Percentiles rank a stretch among this genome's conserved stretches.
phyloP scores from a whole-genome alignment of 805 yeast genomes.

The Saccharomycopsis sp. region DNA sequence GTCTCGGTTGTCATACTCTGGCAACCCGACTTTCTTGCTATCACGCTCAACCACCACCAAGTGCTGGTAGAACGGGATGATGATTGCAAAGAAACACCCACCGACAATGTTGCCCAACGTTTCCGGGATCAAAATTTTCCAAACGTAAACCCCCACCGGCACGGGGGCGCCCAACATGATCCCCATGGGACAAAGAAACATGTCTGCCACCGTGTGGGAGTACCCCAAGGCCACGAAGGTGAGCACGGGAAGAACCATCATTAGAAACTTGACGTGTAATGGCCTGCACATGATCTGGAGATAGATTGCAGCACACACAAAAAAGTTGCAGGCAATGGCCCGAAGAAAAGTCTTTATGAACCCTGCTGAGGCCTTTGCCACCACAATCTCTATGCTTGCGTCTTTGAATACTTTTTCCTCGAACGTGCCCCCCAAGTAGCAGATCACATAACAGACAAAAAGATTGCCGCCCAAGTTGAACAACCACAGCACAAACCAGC shows the following conservation, averaged over 20 bases:
- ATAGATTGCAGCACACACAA: slow-evolving; percentile 66
- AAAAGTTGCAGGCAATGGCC: slow-evolving; percentile 70
- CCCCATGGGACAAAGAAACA: slow-evolving; percentile 60
- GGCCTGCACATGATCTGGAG: slow-evolving; percentile 75
- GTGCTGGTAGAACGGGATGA: slow-evolving; percentile 67
- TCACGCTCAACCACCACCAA: slow-evolving; percentile 65
- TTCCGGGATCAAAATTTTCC: slow-evolving; percentile 68
- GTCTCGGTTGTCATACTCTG: slow-evolving; percentile 61
- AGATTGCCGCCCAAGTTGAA: slow-evolving; percentile 56
- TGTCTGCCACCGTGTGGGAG: slow-evolving; percentile 77
- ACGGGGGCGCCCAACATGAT: slow-evolving; percentile 52
- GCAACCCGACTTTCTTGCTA: slow-evolving; percentile 50
- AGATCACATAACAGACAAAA: slow-evolving; percentile 56
- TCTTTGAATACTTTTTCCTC: slow-evolving; percentile 31
- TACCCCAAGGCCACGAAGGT: slow-evolving; percentile 74
- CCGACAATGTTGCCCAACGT: slow-evolving; percentile 72
- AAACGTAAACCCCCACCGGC: slow-evolving; percentile 54
- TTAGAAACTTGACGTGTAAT: slow-evolving; percentile 57
- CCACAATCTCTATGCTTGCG: slow-evolving; percentile 42
- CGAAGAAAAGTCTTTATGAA: slow-evolving; percentile 61
- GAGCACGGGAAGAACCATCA: slow-evolving; percentile 61
- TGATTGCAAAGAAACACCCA: slow-evolving; percentile 57
- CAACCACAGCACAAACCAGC: slow-evolving; percentile 61
- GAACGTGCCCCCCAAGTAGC: slow-evolving; percentile 47
- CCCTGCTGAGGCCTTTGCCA: slow-evolving; percentile 34